phyloP scores from a whole-genome alignment of 257 asterid species.

The Solanum lignicaule region DNA sequence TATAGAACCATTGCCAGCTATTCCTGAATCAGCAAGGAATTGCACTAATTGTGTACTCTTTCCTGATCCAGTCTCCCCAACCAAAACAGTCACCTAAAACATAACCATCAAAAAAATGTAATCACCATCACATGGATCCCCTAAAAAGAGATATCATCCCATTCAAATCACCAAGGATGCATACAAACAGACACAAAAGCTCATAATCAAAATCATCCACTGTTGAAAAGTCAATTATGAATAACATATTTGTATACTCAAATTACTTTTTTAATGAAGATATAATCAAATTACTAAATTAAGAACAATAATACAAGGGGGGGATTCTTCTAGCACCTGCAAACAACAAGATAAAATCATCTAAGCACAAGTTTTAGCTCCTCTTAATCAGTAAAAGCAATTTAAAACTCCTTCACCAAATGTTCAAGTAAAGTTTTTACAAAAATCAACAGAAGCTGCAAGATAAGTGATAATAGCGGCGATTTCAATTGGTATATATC shows the following conservation, averaged over 20 bases:
- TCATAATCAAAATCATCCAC: neutral
- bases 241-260: neutral
- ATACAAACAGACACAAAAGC: neutral
- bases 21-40: constrained; percentile 78
- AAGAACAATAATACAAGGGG: neutral
- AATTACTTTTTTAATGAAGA: neutral
- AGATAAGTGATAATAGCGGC: too few species aligned
- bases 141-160: neutral
- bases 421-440: neutral
- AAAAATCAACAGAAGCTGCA: neutral
- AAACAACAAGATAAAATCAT: neutral
- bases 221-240: neutral
- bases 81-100: constrained; percentile 57
- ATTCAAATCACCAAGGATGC: neutral
- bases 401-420: neutral
- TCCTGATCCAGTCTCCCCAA: constrained; percentile 97
- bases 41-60: constrained; percentile 96
- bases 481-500: neutral
- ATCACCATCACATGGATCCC: neutral
- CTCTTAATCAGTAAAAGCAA: neutral
- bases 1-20: constrained; percentile 39
- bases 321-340: neutral
- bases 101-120: neutral
- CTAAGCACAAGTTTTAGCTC: neutral
- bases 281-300: neutral